Conservation (phyloP, 768 basidiomycete genomes). For the Trichaptum fuscoviolaceum region DNA sequence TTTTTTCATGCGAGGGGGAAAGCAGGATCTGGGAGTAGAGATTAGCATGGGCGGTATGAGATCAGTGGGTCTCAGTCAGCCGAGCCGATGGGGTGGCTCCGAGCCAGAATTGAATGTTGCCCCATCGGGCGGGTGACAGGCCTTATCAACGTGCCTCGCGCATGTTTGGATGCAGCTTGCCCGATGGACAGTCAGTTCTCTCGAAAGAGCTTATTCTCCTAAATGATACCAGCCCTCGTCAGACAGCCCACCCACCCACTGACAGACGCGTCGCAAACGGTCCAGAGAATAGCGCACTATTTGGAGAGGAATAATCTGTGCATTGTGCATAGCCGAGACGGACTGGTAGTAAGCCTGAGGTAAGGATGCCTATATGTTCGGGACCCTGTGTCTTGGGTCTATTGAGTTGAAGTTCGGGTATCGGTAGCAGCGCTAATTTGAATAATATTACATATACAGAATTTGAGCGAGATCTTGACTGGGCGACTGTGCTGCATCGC, state of each 20-base stretch:
- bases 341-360: no score
- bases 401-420: not conserved
- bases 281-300: not conserved
- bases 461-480: not conserved
- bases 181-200: no score
- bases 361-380: not conserved
- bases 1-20: not conserved
- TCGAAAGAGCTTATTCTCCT: not conserved
- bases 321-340: no score
- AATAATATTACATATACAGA: not conserved
- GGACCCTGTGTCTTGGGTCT: not conserved
- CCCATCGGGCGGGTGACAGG: not conserved
- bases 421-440: not conserved
- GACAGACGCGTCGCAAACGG: not conserved
- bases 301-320: not conserved
- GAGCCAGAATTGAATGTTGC: not conserved
- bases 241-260: not conserved
- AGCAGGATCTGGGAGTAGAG: not conserved
- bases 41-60: not conserved
- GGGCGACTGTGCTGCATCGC: slow-evolving; percentile 1
- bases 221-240: not conserved
- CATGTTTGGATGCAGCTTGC: not conserved
- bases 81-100: not conserved
- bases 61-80: not conserved
- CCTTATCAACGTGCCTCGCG: not conserved